Conservation (phyloP, 257 asterid genomes). For the Eucommia ulmoides region DNA sequence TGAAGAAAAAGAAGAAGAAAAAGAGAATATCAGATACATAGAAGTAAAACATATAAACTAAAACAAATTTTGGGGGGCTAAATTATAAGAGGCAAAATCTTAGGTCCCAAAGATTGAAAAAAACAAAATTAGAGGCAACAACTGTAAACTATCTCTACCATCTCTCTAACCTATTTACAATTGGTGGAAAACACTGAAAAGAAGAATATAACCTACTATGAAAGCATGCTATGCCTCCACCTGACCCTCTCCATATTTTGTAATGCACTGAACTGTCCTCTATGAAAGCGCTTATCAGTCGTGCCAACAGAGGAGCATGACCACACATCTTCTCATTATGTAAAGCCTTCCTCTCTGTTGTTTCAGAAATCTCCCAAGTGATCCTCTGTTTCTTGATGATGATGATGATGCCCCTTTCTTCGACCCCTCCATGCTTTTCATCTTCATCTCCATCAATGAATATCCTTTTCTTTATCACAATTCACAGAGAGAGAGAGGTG, state of each 20-base stretch:
- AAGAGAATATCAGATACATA: no score
- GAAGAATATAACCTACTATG: neutral
- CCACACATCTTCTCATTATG: conserved; percentile 62
- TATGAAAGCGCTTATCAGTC: conserved; percentile 16
- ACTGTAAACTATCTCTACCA: neutral
- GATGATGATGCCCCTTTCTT: conserved; percentile 39
- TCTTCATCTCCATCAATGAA: conserved; percentile 1
- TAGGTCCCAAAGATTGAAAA: neutral
- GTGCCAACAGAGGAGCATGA: conserved; percentile 76
- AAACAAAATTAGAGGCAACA: no score
- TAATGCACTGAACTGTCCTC: neutral
- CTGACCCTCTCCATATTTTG: neutral
- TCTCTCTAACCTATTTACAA: conserved; percentile 19
- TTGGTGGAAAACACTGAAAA: neutral
- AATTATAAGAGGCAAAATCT: no score
- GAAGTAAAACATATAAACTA: no score
- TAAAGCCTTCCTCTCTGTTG: conserved; percentile 65
- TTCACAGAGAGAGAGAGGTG: neutral
- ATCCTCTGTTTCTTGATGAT: no score
- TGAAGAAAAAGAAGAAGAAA: no score
- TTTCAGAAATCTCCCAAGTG: conserved; percentile 42
- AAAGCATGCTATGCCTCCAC: neutral
- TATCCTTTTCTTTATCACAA: neutral
- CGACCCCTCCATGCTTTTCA: conserved; percentile 9
- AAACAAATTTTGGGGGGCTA: no score